A percentile compares a stretch with the other conserved stretches of the same genome.
Conservation (phyloP, 495 filamentous ascomycete species). For the Hyaloscypha finlandica region DNA sequence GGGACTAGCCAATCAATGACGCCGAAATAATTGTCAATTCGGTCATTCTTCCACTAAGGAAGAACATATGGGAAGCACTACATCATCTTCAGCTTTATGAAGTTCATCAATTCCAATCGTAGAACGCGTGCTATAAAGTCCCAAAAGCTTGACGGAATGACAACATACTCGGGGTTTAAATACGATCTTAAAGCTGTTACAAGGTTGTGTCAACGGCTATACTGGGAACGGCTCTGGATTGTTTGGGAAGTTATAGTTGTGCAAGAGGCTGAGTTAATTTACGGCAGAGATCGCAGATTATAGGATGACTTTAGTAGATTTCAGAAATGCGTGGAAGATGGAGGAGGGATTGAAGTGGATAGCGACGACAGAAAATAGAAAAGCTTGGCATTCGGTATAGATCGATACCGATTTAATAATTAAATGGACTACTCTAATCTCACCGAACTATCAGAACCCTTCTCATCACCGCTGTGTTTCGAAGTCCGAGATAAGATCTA, state of each 20-base stretch:
- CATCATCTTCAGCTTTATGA: not conserved
- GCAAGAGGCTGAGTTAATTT: not conserved
- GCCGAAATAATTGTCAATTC: not conserved
- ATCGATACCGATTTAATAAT: not conserved
- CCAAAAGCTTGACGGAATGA: not conserved
- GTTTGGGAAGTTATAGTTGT: not conserved
- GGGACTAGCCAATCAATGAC: not conserved
- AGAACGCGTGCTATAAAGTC: not conserved
- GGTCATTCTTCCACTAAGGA: not conserved
- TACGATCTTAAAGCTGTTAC: not conserved
- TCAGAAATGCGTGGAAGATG: not conserved
- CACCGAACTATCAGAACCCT: not conserved
- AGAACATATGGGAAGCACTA: constrained; percentile 6
- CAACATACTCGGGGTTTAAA: not conserved
- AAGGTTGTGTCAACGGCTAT: not conserved
- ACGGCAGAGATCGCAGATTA: not conserved
- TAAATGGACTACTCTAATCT: not conserved
- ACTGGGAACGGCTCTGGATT: constrained; percentile 5
- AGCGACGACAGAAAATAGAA: not conserved
- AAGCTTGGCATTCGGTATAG: not conserved
- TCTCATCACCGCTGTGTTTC: not conserved
- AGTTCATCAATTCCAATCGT: not conserved
- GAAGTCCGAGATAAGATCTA: constrained; percentile 7
- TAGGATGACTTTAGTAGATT: constrained; percentile 2
- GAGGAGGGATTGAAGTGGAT: not conserved